Evolutionary conservation across 192 early-diverging fungal species (phyloP).

Genomic region (Coemansia erecta): DNA sequence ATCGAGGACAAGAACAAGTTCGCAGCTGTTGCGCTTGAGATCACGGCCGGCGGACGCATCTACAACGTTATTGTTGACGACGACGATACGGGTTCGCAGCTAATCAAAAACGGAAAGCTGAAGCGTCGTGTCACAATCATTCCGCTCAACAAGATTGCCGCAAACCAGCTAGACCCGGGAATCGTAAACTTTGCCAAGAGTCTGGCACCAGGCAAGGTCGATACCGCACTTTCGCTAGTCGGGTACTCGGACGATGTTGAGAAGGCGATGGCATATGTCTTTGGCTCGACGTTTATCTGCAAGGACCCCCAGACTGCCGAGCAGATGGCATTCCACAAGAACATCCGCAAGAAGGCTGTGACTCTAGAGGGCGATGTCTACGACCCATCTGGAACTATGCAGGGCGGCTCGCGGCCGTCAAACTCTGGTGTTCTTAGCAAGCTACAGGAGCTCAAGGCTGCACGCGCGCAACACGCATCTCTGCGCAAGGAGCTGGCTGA

Average conservation of each 20-base stretch:
- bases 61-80: constrained; percentile 96
- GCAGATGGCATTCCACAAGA: constrained; percentile 83
- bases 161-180: constrained; percentile 36
- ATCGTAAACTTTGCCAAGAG: constrained; percentile 66
- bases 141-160: constrained; percentile 91
- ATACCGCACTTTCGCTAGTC: constrained; percentile 83
- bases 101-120: constrained; percentile 77
- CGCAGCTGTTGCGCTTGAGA: constrained; percentile 81
- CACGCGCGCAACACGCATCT: constrained; percentile 54
- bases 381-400: constrained; percentile 89
- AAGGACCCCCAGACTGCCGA: constrained; percentile 82
- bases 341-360: constrained; percentile 84
- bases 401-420: constrained; percentile 82
- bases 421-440: constrained; percentile 72
- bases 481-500: constrained; percentile 54
- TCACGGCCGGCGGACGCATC: constrained; percentile 89
- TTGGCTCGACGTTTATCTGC: constrained; percentile 91
- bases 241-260: constrained; percentile 78
- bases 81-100: constrained; percentile 76
- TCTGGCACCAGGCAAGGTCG: constrained; percentile 83
- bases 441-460: constrained; percentile 69
- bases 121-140: constrained; percentile 83
- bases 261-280: constrained; percentile 87
- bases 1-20: constrained; percentile 68
- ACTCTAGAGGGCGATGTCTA: constrained; percentile 96